Evolutionary conservation across 768 basidiomycete species (phyloP), one percentile per base, ranked within the genome.

Genomic region (Tylopilus cervinicoccineus): DNA sequence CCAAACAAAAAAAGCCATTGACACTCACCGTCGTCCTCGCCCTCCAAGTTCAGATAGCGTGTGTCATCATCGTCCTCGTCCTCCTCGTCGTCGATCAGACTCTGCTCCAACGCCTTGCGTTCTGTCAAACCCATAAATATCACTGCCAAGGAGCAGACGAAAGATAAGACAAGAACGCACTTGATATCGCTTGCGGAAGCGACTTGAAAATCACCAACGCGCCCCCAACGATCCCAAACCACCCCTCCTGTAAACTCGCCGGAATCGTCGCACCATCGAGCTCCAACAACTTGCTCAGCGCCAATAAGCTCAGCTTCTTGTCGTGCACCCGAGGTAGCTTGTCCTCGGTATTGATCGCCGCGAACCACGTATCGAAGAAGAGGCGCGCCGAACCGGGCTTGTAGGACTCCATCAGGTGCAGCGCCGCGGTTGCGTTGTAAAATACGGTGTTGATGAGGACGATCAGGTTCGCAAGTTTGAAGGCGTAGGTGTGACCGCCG

Each of bases 281-380:
- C 67, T 92, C 88, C 61, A 95, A 71, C 50, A 93, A 68, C 38
- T 83, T 81, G 53, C 84, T 88, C 48, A 94, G 65, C 10, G 91
- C 81, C 48, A 88, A 63, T 47, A 93, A 80, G 56, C 79, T 81
- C 48, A 94, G 71, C 67, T 86, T 91, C 77, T 93, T 92, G 70
- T 94, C 91, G 62, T 95, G 91, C 37, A 95, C 90, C 17, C 91
- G 80, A 12, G 89, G 88, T 29, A 93, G 76, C 40, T 74, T 76
- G 22, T 65, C 72, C 14, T 76, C 71, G 31, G 54, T 61, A 48
- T 81, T 82, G 66, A 92, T 86, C 11, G 81, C 80, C 11, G 68
- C 76, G 62, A 93, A 93, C 91, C 91, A 94, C 54, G 72, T 77
- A 61, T 89, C 81, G 62, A 94, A 92, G 75, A 94, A 91, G n/a